phyloP scores from a whole-genome alignment of 305 asterid species.

The Ajuga reptans region DNA sequence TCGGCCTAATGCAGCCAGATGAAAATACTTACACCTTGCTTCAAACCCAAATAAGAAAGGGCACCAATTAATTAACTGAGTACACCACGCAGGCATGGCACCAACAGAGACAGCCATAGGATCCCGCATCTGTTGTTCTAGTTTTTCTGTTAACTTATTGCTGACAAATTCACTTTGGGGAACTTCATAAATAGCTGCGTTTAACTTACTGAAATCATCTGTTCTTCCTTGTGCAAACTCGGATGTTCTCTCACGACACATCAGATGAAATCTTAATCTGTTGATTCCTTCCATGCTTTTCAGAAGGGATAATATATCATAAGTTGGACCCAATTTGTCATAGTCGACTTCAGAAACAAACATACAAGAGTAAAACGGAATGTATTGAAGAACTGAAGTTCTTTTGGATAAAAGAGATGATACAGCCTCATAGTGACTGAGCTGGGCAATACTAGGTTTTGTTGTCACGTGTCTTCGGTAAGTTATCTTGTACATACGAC shows the following conservation, averaged over 20 bases:
- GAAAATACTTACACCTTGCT: constrained; percentile 76
- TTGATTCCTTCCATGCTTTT: constrained; percentile 71
- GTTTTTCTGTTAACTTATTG: constrained; percentile 74
- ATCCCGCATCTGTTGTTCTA: constrained; percentile 86
- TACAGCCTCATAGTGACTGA: constrained; percentile 24
- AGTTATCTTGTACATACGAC: constrained; percentile 48
- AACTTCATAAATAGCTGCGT: constrained; percentile 32
- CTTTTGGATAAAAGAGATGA: constrained; percentile 31
- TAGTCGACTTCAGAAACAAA: constrained; percentile 35
- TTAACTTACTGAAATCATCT: constrained; percentile 38
- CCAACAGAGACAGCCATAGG: constrained; percentile 62
- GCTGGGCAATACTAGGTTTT: constrained; percentile 24
- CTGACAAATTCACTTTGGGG: constrained; percentile 67
- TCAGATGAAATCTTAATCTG: constrained; percentile 58
- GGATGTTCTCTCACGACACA: constrained; percentile 42
- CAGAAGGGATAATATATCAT: constrained; percentile 63
- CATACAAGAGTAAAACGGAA: constrained; percentile 38
- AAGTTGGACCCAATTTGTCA: constrained; percentile 48
- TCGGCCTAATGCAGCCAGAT: constrained; percentile 52
- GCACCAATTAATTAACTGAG: constrained; percentile 61
- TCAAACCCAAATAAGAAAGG: constrained; percentile 84
- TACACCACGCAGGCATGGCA: constrained; percentile 87
- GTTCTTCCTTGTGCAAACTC: constrained; percentile 54
- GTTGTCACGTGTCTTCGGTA: constrained; percentile 39
- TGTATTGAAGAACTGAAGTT: constrained; percentile 26